Evolutionary conservation across 2,329 filamentous ascomycete genomes (phyloP).

Genomic region (Aspergillus sp.): DNA sequence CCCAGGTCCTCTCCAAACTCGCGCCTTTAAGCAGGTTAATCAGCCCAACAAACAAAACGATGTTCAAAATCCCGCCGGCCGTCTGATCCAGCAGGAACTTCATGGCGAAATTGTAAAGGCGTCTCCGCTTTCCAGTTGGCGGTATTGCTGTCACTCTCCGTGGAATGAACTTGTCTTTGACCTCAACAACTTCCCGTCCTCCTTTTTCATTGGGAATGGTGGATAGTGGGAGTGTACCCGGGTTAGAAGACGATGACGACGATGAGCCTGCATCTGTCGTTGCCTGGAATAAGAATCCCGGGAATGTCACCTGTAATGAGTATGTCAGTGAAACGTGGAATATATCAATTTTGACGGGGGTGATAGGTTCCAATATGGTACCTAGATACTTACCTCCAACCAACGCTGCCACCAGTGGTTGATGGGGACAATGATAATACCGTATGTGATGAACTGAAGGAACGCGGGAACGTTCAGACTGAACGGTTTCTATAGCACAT

Average conservation of each 20-base stretch:
- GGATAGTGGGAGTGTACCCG: not conserved
- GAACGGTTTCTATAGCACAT: constrained; percentile 46
- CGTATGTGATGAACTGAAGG: constrained; percentile 74
- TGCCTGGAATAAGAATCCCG: constrained; percentile 54
- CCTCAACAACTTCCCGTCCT: not conserved
- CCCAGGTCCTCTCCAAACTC: constrained; percentile 25
- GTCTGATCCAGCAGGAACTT: constrained; percentile 62
- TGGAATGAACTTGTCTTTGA: constrained; percentile 14
- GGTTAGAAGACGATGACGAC: not conserved
- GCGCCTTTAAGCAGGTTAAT: constrained; percentile 49
- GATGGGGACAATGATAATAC: constrained; percentile 70
- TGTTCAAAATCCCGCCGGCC: constrained; percentile 57
- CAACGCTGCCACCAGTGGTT: constrained; percentile 86
- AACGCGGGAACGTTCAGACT: constrained; percentile 66
- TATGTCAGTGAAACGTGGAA: not conserved
- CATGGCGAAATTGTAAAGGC: constrained; percentile 48
- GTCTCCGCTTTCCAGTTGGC: constrained; percentile 31
- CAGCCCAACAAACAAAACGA: constrained; percentile 55
- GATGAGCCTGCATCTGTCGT: not conserved
- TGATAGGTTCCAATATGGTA: too few relatives aligned
- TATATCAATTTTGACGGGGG: too few relatives aligned
- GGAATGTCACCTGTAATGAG: constrained; percentile 52
- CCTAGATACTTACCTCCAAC: constrained; percentile 60
- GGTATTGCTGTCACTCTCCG: not conserved
- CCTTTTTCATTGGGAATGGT: not conserved